Percentiles rank a stretch among this genome's conserved stretches.
These are phyloP conservation scores for Pezicula neosporulosa DNA, from an alignment of 2,329 filamentous ascomycete genomes.

Conservation along the genomic window DNA sequence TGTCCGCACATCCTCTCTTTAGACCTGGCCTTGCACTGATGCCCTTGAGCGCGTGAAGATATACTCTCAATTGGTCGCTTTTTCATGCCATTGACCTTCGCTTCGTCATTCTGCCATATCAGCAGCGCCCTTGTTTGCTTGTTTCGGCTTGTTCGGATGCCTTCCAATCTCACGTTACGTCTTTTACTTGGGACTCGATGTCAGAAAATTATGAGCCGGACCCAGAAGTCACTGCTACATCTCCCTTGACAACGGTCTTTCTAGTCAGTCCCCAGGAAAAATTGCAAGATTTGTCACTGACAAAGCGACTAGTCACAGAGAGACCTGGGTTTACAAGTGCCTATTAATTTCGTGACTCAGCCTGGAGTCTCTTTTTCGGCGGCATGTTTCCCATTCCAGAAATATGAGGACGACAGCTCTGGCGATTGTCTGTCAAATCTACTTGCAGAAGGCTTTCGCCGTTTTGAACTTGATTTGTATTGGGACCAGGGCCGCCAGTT, in stretches of 20 bases:
- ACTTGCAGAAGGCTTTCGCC: constrained; percentile 53
- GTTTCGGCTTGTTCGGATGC: background rate
- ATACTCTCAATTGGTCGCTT: no score
- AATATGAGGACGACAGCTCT: constrained; percentile 49
- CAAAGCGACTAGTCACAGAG: constrained; percentile 45
- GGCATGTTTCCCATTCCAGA: constrained; percentile 53
- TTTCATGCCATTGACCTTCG: no score
- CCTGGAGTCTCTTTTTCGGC: constrained; percentile 53
- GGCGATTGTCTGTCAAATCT: constrained; percentile 60
- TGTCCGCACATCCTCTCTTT: no score
- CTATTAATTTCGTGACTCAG: constrained; percentile 58
- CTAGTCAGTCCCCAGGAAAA: constrained; percentile 14
- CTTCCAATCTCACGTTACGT: background rate
- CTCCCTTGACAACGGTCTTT: constrained; percentile 25
- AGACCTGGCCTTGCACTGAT: no score
- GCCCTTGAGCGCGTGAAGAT: no score
- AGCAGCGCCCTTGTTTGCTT: background rate
- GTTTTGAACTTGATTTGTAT: constrained; percentile 57
- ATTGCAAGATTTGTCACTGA: constrained; percentile 4
- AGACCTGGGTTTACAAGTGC: constrained; percentile 55
- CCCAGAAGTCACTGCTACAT: constrained; percentile 28
- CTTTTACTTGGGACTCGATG: constrained; percentile 25
- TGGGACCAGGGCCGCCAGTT: constrained; percentile 52
- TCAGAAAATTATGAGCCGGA: constrained; percentile 36
- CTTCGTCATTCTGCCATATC: background rate